Conservation (phyloP, 192 early-diverging fungal genomes). For the Haplosporangium gracile region DNA sequence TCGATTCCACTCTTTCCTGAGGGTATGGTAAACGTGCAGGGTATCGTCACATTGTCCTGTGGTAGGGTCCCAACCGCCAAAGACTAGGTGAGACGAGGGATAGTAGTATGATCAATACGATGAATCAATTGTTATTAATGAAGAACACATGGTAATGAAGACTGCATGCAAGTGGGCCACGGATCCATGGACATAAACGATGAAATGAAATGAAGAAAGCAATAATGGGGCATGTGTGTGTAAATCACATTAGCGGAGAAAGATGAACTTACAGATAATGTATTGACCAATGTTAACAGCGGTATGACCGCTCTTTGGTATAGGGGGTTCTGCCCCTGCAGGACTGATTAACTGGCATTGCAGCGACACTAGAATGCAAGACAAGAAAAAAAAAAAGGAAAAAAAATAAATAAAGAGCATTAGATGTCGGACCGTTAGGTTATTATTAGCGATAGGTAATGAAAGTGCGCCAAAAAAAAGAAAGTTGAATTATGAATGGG, state of each 20-base stretch:
- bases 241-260: not conserved
- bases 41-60: constrained; percentile 54
- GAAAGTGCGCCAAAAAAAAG: not conserved
- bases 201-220: not conserved
- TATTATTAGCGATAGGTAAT: constrained; percentile 22
- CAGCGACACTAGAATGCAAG: constrained; percentile 20
- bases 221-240: not conserved
- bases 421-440: constrained; percentile 1
- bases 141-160: not conserved
- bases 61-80: constrained; percentile 53
- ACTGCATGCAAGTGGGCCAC: not conserved
- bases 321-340: constrained; percentile 55
- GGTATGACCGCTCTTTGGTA: constrained; percentile 59
- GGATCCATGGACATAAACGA: not conserved
- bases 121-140: not conserved
- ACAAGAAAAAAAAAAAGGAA: not conserved
- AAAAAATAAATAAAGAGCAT: not conserved
- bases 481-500: not conserved
- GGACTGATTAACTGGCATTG: constrained; percentile 41
- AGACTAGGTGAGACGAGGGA: constrained; percentile 10
- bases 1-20: constrained; percentile 47
- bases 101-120: not conserved
- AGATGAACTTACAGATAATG: constrained; percentile 57
- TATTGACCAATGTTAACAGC: constrained; percentile 62
- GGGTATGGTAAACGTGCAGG: constrained; percentile 48